Percentiles rank a stretch among this genome's conserved stretches.
Evolutionary conservation across 208 protist genomes (phyloP).

Genomic region (Herpetomonas samuelpessoai): DNA sequence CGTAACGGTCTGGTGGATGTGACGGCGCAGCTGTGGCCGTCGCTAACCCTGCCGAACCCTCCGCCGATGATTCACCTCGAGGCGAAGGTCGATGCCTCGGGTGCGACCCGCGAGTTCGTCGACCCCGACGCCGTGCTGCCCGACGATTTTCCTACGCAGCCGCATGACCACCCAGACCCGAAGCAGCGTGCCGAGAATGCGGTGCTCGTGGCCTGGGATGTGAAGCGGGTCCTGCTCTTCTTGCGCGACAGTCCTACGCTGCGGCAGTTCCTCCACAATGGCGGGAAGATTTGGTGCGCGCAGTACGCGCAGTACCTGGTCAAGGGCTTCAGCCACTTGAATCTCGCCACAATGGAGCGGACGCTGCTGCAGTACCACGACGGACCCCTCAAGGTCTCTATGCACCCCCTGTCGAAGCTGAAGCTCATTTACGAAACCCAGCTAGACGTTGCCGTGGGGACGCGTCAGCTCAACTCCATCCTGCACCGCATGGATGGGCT

Average conservation of each 20-base stretch:
- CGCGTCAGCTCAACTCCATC: conserved; percentile 79
- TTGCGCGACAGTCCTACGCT: conserved; percentile 62
- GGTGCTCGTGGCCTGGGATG: conserved; percentile 83
- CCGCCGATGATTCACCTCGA: conserved; percentile 40
- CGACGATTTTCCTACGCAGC: conserved; percentile 40
- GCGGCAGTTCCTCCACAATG: conserved; percentile 68
- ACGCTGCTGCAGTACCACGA: conserved; percentile 84
- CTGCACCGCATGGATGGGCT: conserved; percentile 90
- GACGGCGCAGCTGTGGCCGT: conserved; percentile 70
- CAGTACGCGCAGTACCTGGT: conserved; percentile 93
- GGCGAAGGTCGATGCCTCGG: conserved; percentile 27
- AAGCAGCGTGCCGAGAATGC: conserved; percentile 47
- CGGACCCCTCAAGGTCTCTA: conserved; percentile 43
- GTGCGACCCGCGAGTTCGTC: conserved; percentile 51
- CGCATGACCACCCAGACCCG: conserved; percentile 27
- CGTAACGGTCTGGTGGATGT: conserved; percentile 80
- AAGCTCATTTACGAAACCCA: conserved; percentile 89
- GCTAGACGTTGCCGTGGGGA: conserved; percentile 76
- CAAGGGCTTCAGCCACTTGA: conserved; percentile 80
- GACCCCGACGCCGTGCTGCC: conserved; percentile 59
- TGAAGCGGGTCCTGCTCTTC: conserved; percentile 82
- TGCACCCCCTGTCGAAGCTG: conserved; percentile 79
- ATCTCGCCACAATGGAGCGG: conserved; percentile 82
- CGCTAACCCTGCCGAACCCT: conserved; percentile 43
- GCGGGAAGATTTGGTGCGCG: conserved; percentile 86